Percentiles rank a stretch among this genome's conserved stretches.
Evolutionary conservation across 2,329 filamentous ascomycete genomes (phyloP).

Genomic region (Diaporthe amygdali): DNA sequence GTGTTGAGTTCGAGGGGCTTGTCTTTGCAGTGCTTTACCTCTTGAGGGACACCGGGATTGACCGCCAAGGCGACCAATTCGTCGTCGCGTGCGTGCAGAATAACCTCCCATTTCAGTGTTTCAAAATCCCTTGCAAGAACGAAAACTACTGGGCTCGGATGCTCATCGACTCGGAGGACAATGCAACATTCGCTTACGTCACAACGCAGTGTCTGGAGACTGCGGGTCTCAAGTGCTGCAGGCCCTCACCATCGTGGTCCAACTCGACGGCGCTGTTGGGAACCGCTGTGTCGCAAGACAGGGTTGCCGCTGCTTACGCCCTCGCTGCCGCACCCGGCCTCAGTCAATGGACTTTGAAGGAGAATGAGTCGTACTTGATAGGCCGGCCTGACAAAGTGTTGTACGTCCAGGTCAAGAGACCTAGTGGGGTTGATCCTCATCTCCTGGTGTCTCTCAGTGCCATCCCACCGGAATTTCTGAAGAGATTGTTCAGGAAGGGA

Average conservation of each 20-base stretch:
- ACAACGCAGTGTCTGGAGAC: background rate
- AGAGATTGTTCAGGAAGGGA: background rate
- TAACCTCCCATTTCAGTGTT: background rate
- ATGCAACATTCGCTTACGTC: background rate
- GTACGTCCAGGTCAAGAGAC: background rate
- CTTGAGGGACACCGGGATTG: background rate
- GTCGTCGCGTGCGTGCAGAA: background rate
- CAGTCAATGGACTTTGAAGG: background rate
- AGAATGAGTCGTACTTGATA: background rate
- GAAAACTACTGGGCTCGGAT: background rate
- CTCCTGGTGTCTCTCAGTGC: background rate
- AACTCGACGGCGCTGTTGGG: background rate
- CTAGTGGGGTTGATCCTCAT: background rate
- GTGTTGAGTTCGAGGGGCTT: background rate
- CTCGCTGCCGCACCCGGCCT: too few relatives aligned
- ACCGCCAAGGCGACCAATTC: background rate
- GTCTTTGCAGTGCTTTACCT: background rate
- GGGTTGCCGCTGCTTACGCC: background rate
- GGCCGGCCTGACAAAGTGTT: background rate
- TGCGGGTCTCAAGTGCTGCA: background rate
- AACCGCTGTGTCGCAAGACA: background rate
- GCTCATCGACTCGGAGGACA: background rate
- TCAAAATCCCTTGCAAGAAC: background rate
- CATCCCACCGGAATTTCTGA: background rate
- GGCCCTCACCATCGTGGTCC: background rate